Conservation (phyloP, 2,329 filamentous ascomycete species). For the Hymenoscyphus infarciens region DNA sequence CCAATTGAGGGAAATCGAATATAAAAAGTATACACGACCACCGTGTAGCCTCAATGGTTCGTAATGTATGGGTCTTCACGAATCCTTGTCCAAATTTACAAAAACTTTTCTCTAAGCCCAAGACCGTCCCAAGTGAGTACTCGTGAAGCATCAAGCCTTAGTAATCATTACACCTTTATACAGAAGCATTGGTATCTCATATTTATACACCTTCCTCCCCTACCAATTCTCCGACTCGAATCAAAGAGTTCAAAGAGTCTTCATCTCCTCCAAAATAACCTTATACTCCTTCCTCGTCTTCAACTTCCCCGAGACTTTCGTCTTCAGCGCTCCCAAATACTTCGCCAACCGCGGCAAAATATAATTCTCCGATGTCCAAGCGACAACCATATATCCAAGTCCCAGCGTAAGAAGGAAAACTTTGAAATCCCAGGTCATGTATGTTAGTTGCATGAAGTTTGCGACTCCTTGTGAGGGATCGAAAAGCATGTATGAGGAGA, state of each 20-base stretch:
- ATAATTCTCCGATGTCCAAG: slow-evolving; percentile 69
- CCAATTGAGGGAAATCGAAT: neutral
- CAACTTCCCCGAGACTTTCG: slow-evolving; percentile 51
- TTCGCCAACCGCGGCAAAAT: slow-evolving; percentile 68
- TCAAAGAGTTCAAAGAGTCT: slow-evolving; percentile 25
- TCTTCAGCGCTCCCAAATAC: slow-evolving; percentile 59
- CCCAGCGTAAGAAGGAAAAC: slow-evolving; percentile 69
- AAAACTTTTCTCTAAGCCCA: too few relatives aligned
- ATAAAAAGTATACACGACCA: too few relatives aligned
- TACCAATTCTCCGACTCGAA: neutral
- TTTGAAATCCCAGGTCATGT: slow-evolving; percentile 69
- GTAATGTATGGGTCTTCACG: too few relatives aligned
- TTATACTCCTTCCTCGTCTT: slow-evolving; percentile 92
- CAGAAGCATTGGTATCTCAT: neutral
- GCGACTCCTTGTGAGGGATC: slow-evolving; percentile 66
- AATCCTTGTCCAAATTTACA: too few relatives aligned
- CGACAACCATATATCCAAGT: slow-evolving; percentile 60
- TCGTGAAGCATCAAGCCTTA: too few relatives aligned
- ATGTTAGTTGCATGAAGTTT: slow-evolving; percentile 80
- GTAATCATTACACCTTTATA: too few relatives aligned
- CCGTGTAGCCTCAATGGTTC: too few relatives aligned
- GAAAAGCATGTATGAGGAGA: slow-evolving; percentile 78
- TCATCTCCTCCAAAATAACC: slow-evolving; percentile 67
- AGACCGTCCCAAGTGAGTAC: too few relatives aligned
- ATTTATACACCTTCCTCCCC: neutral